These are phyloP conservation scores for Glarea lozoyensis DNA, from an alignment of 495 filamentous ascomycete species.

Conservation along the genomic window DNA sequence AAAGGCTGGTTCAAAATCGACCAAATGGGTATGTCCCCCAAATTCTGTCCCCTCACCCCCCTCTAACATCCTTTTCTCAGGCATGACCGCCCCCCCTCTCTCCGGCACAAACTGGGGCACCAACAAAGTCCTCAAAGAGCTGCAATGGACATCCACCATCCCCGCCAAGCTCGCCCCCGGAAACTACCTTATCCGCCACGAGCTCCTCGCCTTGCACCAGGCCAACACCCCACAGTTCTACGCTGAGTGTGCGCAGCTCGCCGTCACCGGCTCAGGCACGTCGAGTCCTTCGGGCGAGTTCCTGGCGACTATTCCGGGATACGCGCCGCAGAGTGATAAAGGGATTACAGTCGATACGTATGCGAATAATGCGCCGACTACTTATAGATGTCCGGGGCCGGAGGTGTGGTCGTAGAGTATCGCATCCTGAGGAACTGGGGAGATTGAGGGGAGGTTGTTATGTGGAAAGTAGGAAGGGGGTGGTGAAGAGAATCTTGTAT, in stretches of 20 bases:
- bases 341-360: conserved; percentile 45
- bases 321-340: conserved; percentile 38
- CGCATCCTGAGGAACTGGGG: too few species aligned
- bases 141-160: conserved; percentile 44
- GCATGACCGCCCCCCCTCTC: conserved; percentile 33
- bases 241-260: conserved; percentile 39
- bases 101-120: conserved; percentile 44
- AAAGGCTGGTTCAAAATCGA: conserved; percentile 54
- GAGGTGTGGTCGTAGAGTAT: conserved; percentile 20
- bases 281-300: conserved; percentile 29
- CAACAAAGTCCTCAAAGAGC: conserved; percentile 32
- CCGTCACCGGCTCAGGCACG: conserved; percentile 38
- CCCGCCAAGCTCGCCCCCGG: conserved; percentile 35
- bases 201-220: conserved; percentile 45
- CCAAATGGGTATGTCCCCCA: too few species aligned
- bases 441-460: too few species aligned
- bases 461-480: too few species aligned
- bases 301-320: conserved; percentile 40
- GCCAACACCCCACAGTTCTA: conserved; percentile 46
- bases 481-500: too few species aligned
- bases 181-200: conserved; percentile 44
- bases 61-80: too few species aligned
- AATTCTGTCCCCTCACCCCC: too few species aligned
- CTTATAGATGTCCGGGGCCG: conserved; percentile 40
- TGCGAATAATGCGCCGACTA: too few species aligned